Percentiles rank a stretch among this genome's conserved stretches.
phyloP scores from a whole-genome alignment of 2,329 filamentous ascomycete species.

The Alternaria alternata region DNA sequence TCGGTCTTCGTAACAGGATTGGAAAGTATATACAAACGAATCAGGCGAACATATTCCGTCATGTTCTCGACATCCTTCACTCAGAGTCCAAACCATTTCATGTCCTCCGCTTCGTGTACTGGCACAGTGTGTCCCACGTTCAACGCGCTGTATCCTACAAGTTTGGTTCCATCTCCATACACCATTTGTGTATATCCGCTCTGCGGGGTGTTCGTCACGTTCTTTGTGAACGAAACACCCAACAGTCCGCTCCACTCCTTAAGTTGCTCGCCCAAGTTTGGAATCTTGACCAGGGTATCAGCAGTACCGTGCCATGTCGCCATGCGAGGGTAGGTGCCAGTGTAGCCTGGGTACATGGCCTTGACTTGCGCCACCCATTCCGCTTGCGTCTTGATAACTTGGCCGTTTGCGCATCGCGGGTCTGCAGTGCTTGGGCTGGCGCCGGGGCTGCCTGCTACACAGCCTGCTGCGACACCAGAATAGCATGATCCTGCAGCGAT shows the following conservation, averaged over 20 bases:
- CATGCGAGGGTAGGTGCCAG: constrained; percentile 47
- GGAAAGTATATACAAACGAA: neutral
- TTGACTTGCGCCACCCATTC: constrained; percentile 30
- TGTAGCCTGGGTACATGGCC: constrained; percentile 49
- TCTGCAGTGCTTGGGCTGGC: constrained; percentile 28
- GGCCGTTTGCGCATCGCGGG: constrained; percentile 6
- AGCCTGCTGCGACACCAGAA: constrained; percentile 40
- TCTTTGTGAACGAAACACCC: constrained; percentile 25
- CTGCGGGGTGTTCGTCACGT: constrained; percentile 32
- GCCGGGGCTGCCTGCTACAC: constrained; percentile 54
- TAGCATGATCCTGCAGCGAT: constrained; percentile 38
- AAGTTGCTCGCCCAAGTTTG: constrained; percentile 37
- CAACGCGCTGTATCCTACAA: constrained; percentile 33
- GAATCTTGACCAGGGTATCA: constrained; percentile 42
- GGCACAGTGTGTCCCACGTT: constrained; percentile 41
- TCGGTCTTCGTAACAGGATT: neutral
- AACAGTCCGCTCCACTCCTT: constrained; percentile 42
- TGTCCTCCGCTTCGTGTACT: constrained; percentile 14
- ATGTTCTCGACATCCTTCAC: neutral
- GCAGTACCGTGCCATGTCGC: constrained; percentile 48
- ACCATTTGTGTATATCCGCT: constrained; percentile 34
- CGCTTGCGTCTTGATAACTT: neutral
- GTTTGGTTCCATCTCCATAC: constrained; percentile 38
- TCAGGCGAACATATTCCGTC: neutral
- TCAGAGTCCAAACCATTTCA: constrained; percentile 21